phyloP scores from a whole-genome alignment of 2,329 filamentous ascomycete species.

The Microdochium nivale region DNA sequence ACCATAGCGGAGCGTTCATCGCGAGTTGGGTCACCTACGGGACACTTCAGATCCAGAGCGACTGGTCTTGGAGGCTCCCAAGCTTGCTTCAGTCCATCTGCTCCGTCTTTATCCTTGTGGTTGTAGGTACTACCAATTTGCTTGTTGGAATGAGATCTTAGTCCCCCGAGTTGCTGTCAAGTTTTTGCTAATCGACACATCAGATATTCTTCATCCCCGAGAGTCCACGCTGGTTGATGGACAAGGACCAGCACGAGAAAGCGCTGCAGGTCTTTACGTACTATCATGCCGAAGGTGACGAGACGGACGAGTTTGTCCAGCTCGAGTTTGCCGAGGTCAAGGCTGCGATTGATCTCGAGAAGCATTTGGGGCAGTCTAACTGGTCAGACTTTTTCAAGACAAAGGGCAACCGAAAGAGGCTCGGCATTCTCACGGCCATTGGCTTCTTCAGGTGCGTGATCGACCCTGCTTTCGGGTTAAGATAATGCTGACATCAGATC shows the following conservation, averaged over 20 bases:
- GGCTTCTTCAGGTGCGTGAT: neutral
- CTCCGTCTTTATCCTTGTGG: neutral
- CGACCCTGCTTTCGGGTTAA: neutral
- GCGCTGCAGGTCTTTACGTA: conserved; percentile 19
- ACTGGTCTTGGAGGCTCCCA: neutral
- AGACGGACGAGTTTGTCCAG: conserved; percentile 34
- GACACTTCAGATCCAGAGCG: neutral
- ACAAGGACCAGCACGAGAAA: conserved; percentile 21
- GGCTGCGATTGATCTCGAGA: conserved; percentile 13
- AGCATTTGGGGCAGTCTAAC: neutral
- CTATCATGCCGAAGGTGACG: conserved; percentile 37
- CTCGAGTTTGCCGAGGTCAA: conserved; percentile 14
- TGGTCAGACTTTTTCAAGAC: neutral
- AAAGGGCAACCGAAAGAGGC: neutral
- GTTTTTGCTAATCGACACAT: neutral
- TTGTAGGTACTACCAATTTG: neutral
- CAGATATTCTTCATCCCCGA: conserved; percentile 14
- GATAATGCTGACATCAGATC: too few species aligned
- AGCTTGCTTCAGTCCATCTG: neutral
- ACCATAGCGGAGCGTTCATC: neutral
- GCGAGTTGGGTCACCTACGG: neutral
- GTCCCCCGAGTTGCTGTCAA: too few species aligned
- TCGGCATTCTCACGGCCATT: neutral
- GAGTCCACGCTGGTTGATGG: conserved; percentile 19
- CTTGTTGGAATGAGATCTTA: too few species aligned